Evolutionary conservation across 2,329 filamentous ascomycete species (phyloP), one percentile per base, ranked within the genome.

Genomic region (Cercospora sojina): DNA sequence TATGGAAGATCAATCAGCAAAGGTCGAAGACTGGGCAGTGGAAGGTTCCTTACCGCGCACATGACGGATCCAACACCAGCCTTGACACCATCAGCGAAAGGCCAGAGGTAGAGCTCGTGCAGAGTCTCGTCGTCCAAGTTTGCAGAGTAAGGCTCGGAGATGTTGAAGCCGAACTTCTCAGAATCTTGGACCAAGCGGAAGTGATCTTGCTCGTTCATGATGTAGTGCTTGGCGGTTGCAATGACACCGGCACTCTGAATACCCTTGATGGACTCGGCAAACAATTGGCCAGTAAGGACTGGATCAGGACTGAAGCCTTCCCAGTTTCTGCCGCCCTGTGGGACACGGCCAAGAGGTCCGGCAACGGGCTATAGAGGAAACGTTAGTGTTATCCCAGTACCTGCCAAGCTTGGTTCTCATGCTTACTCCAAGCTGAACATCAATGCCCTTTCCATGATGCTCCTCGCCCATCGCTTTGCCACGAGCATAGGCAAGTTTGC

Each of bases 81-180:
- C 64, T 86, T 87, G 18, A 96, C 83, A 16, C 88, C 89, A 71
- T 96, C 90, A 1, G 88, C 90, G 76, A 96, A 96, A 0, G 92
- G 93, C 92, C 92, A 96, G 0, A 89, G 85, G 74, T 96, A 96
- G 1, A 96, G 80, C 78, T 93, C 90, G 74, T 92, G 90, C 70
- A 92, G 76, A 0, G 90, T 88, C 49, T 90, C 84, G 74, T 92
- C 91, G 66, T 92, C 91, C 29, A 96, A 87, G 74, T 96, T 95
- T 74, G 68, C 67, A 65, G 88, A 88, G 12, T 88, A 0, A 25
- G 87, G 83, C 70, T 88, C 84, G 80, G 81, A 74, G 47, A 76
- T 82, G 72, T 71, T 80, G 76, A 71, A 78, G 69, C 68, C 79
- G 74, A 79, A 64, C 49, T 71, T 64, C 64, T 67, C 64, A 53